Base-by-base conservation (phyloP, 2,329 filamentous ascomycete genomes). In the Xylaria sp. region DNA sequence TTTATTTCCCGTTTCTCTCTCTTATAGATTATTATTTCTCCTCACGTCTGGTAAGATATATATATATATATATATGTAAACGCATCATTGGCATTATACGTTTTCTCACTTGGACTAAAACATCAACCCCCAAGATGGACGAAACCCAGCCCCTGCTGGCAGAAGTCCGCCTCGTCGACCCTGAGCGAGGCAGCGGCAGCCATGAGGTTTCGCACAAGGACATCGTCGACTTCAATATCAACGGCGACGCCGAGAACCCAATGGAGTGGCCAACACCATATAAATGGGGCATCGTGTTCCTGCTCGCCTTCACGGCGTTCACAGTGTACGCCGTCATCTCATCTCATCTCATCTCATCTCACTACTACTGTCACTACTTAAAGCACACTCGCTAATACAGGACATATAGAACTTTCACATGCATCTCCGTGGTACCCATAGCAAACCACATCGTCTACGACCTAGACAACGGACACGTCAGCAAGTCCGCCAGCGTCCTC, bases 231-330 rank as follows among this genome's bases (percentile, higher is more conserved):
- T 86, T 86, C 69, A 78, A 85, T 66, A 81, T 81, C 18, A 70
- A 79, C 54, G 82, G 81, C 68, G 85, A 87, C 65, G 71, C 78
- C 0, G 84, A 85, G 16, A 86, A 88, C 72, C 87, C 87, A 1
- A 76, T 84, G 63, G 82, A 87, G 63, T 90, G 87, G 87, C 81
- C 84, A 0, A 71, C 72, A 2, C 70, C 79, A 1, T 87, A 85
- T 78, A 87, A 88, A 76, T 86, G 85, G 83, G 77, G 80, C 27
- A 81, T 89, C 59, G 85, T 88, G n/a, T 72, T 79, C 21, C 74
- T 89, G 42, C 79, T 89, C 32, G 84, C 84, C 23, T 80, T 85
- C 59, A 87, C 85, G 82, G 83, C 85, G 0, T 89, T 88, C 69
- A 87, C 85, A 0, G 86, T 88, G 85, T 88, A 81, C 27, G 81